These are phyloP conservation scores for Babesia caballi DNA, from an alignment of 169 alveolate genomes.

Conservation along the genomic window DNA sequence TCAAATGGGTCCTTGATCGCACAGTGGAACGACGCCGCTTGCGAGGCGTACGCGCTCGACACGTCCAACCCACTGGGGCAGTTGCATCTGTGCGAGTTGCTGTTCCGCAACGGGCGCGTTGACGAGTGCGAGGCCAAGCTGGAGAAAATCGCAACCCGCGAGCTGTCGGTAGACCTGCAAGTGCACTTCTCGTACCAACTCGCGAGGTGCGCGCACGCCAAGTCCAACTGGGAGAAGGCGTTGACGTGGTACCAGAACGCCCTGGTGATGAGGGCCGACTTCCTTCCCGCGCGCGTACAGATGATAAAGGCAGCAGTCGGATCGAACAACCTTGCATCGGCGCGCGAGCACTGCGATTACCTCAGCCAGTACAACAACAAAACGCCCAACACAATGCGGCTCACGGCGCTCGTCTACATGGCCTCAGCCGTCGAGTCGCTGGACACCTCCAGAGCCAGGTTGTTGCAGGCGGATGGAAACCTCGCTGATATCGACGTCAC, in stretches of 20 bases:
- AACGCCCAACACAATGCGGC: constrained; percentile 23
- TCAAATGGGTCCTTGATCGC: not conserved
- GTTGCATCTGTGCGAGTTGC: constrained; percentile 50
- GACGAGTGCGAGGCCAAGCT: constrained; percentile 41
- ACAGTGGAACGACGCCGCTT: constrained; percentile 18
- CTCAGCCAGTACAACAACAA: constrained; percentile 18
- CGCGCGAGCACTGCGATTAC: constrained; percentile 58
- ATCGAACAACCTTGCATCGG: constrained; percentile 27
- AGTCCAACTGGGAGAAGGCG: constrained; percentile 24
- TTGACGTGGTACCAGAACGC: constrained; percentile 19
- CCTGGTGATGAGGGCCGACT: constrained; percentile 22
- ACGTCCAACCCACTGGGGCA: not conserved
- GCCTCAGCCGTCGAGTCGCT: constrained; percentile 53
- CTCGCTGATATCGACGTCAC: constrained; percentile 29
- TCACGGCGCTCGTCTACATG: constrained; percentile 34
- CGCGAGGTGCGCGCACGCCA: constrained; percentile 41
- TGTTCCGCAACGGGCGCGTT: constrained; percentile 29
- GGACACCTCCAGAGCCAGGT: constrained; percentile 27
- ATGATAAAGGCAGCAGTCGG: constrained; percentile 50
- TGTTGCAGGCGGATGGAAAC: constrained; percentile 29
- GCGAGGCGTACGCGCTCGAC: constrained; percentile 17
- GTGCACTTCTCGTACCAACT: constrained; percentile 50
- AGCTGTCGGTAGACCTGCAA: constrained; percentile 1
- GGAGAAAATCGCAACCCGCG: constrained; percentile 1
- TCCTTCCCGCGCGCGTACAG: constrained; percentile 44